A percentile compares a stretch with the other conserved stretches of the same genome.
These are phyloP conservation scores for Prosopis cineraria DNA, from an alignment of 306 rosid genomes.

Conservation along the genomic window DNA sequence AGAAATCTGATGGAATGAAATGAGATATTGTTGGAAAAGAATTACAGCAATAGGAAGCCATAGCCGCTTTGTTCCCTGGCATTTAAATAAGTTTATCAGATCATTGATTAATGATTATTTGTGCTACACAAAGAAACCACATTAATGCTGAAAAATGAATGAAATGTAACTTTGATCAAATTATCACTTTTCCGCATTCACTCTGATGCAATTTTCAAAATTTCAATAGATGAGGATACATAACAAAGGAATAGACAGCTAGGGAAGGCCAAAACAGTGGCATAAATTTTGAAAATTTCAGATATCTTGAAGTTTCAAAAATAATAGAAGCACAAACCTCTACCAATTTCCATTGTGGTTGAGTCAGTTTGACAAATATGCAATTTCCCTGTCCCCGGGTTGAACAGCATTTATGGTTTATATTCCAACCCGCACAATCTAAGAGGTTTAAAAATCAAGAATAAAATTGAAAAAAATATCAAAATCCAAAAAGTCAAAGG, in stretches of 20 bases:
- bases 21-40: conserved; percentile 51
- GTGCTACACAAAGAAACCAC: conserved; percentile 4
- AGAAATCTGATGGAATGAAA: conserved; percentile 40
- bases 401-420: not conserved
- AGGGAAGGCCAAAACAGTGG: not conserved
- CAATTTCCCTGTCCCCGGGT: not conserved
- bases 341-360: not conserved
- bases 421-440: not conserved
- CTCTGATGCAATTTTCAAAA: not conserved
- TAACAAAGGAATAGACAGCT: not conserved
- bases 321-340: not conserved
- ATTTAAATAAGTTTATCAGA: conserved; percentile 28
- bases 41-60: conserved; percentile 57
- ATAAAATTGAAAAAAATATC: not conserved
- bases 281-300: not conserved
- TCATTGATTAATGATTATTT: not conserved
- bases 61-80: conserved; percentile 45
- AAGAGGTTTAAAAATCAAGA: not conserved
- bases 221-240: not conserved
- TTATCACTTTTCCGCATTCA: not conserved
- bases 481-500: not conserved
- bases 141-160: not conserved
- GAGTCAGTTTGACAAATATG: not conserved
- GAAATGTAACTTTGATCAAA: not conserved
- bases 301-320: not conserved